Percentiles rank a stretch among this genome's conserved stretches.
phyloP scores from a whole-genome alignment of 1,284 basidiomycete species.

The Volvariella surrecta region DNA sequence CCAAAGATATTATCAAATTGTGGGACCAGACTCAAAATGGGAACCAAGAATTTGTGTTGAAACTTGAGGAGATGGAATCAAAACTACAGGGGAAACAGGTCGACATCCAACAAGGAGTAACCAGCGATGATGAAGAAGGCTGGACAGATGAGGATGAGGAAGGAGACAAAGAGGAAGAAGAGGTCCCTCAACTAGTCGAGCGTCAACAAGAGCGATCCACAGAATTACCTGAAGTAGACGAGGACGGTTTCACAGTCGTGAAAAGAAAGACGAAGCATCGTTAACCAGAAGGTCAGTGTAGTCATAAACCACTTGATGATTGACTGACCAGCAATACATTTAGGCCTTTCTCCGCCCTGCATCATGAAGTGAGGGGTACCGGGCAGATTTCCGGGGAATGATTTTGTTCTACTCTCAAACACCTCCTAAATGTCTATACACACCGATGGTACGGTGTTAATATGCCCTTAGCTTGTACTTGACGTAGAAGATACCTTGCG shows the following conservation, averaged over 20 bases:
- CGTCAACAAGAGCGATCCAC: constrained; percentile 10
- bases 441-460: too few species aligned
- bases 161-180: constrained; percentile 33
- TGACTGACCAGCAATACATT: too few species aligned
- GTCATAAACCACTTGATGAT: not conserved
- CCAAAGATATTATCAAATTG: constrained; percentile 58
- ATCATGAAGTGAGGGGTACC: too few species aligned
- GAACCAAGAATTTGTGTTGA: constrained; percentile 34
- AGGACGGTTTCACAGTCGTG: constrained; percentile 83
- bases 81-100: constrained; percentile 50
- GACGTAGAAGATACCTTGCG: too few species aligned
- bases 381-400: too few species aligned
- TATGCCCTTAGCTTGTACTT: too few species aligned
- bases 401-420: too few species aligned
- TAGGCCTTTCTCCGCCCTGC: too few species aligned
- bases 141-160: constrained; percentile 36
- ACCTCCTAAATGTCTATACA: too few species aligned
- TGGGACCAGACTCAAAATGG: constrained; percentile 49
- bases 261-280: constrained; percentile 35
- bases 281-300: too few species aligned
- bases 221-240: constrained; percentile 62
- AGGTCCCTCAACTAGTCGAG: constrained; percentile 46
- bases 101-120: constrained; percentile 34
- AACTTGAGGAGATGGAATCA: constrained; percentile 57
- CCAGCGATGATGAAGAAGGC: constrained; percentile 37